Base-by-base conservation (phyloP, 139 green algal species). In the Coelastrella sp. region DNA sequence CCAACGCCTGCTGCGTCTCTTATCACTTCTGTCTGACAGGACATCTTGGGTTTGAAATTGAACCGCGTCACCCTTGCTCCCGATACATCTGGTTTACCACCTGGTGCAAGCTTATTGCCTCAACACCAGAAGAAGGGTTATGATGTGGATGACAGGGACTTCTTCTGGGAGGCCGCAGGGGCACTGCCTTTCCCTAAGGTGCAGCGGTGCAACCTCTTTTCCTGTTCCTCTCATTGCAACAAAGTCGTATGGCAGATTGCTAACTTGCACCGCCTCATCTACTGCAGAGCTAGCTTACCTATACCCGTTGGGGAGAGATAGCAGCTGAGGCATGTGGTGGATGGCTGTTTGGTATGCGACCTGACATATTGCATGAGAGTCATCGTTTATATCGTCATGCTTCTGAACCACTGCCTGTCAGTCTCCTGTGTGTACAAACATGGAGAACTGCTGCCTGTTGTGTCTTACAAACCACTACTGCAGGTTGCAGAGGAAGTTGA, bases 1-100 rank as follows among this genome's bases (percentile, higher is more conserved):
- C 37, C 30, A 35, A 8, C 4, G 32, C 63, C 8, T n/a, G 21
- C 13, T 72, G 2, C 32, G 6, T 25, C 25, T 0, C 43, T 57
- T 9, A 13, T 66, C 57, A 66, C 21, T 32, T 19, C 27, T 71
- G 62, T 71, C 13, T 63, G 85, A 41, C 95, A 99, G 68, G 97
- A 99, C 82, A 90, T 98, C 63, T 88, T 99, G 60, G 93, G 92
- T n/a, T 85, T 99, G 90, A 84, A 91, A 23, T 88, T 98, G 0
- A 99, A 99, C 90, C 90, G 95, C 19, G 88, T 99, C 0, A 88
- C 89, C 6, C 69, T 97, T 62, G 85, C 89, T 0, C 50, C 71
- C 5, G 85, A 89, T 35, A 64, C 48, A n/a, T 43, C 76, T n/a
- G 89, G 84, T 30, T 50, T 81, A 6, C 76, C 75, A 48, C 27